Evolutionary conservation across 306 rosid genomes (phyloP), one percentile per base, ranked within the genome.

Genomic region (Cucurbita argyrosperma): DNA sequence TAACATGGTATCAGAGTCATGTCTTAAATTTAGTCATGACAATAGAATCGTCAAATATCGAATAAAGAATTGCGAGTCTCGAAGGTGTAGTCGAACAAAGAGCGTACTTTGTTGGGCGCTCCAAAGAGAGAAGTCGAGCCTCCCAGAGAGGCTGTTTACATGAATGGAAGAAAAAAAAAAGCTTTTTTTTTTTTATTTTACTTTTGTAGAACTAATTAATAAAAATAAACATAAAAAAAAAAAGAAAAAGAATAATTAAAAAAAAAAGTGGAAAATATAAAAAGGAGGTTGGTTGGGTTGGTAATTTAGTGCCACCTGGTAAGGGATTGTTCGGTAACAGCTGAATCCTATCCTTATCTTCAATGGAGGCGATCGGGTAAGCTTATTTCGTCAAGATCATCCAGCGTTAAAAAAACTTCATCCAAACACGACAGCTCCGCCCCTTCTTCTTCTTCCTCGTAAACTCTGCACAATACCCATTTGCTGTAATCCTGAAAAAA

Each of bases 301-400:
- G 35, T 30, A 30, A 30, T 30, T 30, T 30, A 8, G 15, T 14
- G 26, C 9, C 52, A 66, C 71, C 53, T 65, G 72, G 54, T 19
- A 45, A 67, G 18, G 4, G 1, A 6, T 39, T 43, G 40, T 63
- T 63, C 39, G 70, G 49, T 10, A 4, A 14, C 46, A 61, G 6
- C 0, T 61, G 7, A 4, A 64, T 5, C 8, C 6, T 38, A 1
- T 56, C 8, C 9, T 30, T 30, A 30, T 30, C 35, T 7, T 65
- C 18, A 68, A 46, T 68, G 56, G 73, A 46, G 47, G 11, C 83
- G 85, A 87, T 84, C 86, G 57, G 98, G 98, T 75, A 89, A 80
- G 78, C 98, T 89, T 54, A 94, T 87, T 84, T 94, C 98, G 0
- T 94, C 97, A 65, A 94, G 96, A 88, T 94, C 98, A 70, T 94